A percentile compares a stretch with the other conserved stretches of the same genome.
These are phyloP conservation scores for Trametes elegans DNA, from an alignment of 768 basidiomycete species.

Conservation along the genomic window DNA sequence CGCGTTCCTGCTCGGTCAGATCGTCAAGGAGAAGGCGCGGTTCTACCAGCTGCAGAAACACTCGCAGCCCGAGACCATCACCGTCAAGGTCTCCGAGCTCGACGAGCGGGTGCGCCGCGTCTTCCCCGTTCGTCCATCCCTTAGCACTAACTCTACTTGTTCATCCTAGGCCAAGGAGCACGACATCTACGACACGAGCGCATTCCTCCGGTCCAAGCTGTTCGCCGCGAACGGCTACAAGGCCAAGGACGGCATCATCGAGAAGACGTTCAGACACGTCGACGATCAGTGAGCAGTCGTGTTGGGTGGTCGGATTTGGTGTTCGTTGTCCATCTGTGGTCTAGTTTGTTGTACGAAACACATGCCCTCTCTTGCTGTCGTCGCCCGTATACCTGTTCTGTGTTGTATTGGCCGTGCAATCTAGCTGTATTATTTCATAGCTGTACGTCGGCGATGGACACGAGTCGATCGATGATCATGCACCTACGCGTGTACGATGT, in stretches of 20 bases:
- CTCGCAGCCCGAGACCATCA: slow-evolving; percentile 74
- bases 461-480: too few relatives aligned
- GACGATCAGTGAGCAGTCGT: slow-evolving; percentile 9
- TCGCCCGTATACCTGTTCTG: not conserved
- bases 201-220: slow-evolving; percentile 83
- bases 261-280: slow-evolving; percentile 62
- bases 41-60: slow-evolving; percentile 75
- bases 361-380: not conserved
- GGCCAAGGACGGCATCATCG: slow-evolving; percentile 58
- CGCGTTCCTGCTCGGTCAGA: slow-evolving; percentile 88
- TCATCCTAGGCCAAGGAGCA: slow-evolving; percentile 85
- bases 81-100: slow-evolving; percentile 76
- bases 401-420: not conserved
- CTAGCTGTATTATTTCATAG: not conserved
- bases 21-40: slow-evolving; percentile 91
- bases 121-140: not conserved
- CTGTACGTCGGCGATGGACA: not conserved
- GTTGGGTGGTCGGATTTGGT: too few relatives aligned
- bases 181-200: slow-evolving; percentile 87
- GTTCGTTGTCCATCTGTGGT: not conserved
- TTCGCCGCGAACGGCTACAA: slow-evolving; percentile 91
- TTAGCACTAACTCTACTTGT: not conserved
- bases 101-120: slow-evolving; percentile 71
- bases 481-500: too few relatives aligned
- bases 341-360: too few relatives aligned